Base-by-base conservation (phyloP, 202 grass and related monocot genomes). In the Setaria italica region DNA sequence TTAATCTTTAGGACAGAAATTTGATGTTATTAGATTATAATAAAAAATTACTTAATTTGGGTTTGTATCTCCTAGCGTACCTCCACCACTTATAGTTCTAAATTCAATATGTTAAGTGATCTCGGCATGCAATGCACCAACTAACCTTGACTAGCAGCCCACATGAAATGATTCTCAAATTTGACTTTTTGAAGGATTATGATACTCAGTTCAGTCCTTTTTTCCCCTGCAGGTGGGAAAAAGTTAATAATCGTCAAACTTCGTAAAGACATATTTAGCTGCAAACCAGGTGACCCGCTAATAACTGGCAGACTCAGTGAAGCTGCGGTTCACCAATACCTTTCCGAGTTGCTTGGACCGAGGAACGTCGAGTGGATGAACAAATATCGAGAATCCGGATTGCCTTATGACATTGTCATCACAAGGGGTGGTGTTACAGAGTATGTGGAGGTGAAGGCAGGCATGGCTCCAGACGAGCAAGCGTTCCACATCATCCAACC, bases 401-500 rank as follows among this genome's bases (percentile, higher is more conserved):
- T 87, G 7, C 94, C 94, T 58, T 96, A 96, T 15, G 91, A 96
- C 82, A 15, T 97, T 70, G 85, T 92, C 30, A 87, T 94, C 70
- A 85, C 79, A 1, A 34, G 73, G 19, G 54, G 30, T 3, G 84
- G 78, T 62, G 76, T 58, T 20, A 77, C 15, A 20, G 89, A 97
- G 63, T 94, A 85, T 42, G 80, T 97, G 62, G 94, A 92, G 73
- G 94, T 97, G 59, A 97, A 97, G 74, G 80, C 88, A 13, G 92
- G 91, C 10, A 53, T 30, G 60, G 69, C 54, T 83, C 50, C 82
- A 53, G 85, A n/a, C 11, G 93, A 90, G 76, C 46, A 85, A 3
- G 90, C 83, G 89, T 94, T 94, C 60, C 53, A 84, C 59, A 92
- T 94, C 76, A 59, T 90, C 53, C 53, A 56, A 2, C 54, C 45